Percentiles rank a stretch among this genome's conserved stretches.
These are phyloP conservation scores for Ascomycota sp. DNA, from an alignment of 2,329 filamentous ascomycete species.

Conservation along the genomic window DNA sequence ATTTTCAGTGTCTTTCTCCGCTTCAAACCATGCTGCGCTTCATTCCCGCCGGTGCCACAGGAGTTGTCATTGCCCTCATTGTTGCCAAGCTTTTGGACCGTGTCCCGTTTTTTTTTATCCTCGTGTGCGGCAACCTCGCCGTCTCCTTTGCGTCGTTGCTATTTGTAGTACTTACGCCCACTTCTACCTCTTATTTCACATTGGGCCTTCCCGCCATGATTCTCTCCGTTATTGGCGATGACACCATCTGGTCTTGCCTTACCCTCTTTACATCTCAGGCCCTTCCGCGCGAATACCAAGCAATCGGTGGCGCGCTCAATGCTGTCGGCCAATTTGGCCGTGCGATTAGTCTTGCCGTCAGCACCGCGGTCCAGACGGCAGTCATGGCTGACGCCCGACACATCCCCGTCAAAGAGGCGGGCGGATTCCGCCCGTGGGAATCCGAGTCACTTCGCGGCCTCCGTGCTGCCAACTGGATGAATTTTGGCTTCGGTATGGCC, in stretches of 20 bases:
- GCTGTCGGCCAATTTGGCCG: slow-evolving; percentile 44
- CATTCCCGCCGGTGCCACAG: slow-evolving; percentile 41
- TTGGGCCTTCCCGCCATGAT: slow-evolving; percentile 47
- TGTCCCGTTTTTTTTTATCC: slow-evolving; percentile 36
- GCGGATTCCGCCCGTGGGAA: slow-evolving; percentile 22
- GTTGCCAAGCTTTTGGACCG: slow-evolving; percentile 34
- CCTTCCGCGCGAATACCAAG: slow-evolving; percentile 42
- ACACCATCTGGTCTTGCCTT: slow-evolving; percentile 44
- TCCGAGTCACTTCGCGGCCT: slow-evolving; percentile 24
- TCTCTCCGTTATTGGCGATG: slow-evolving; percentile 42
- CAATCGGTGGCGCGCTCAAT: slow-evolving; percentile 47
- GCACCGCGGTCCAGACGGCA: slow-evolving; percentile 42
- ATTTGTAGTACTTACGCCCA: slow-evolving; percentile 42
- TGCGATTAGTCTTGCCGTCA: slow-evolving; percentile 43
- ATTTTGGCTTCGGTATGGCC: slow-evolving; percentile 24
- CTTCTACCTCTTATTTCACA: slow-evolving; percentile 43
- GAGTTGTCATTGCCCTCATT: slow-evolving; percentile 33
- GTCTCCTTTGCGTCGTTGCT: slow-evolving; percentile 36
- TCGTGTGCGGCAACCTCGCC: slow-evolving; percentile 34
- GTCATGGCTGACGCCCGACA: slow-evolving; percentile 30
- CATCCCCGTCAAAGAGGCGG: slow-evolving; percentile 21
- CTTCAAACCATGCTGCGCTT: slow-evolving; percentile 51
- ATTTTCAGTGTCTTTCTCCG: slow-evolving; percentile 38
- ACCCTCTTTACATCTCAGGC: slow-evolving; percentile 45
- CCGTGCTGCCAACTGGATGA: slow-evolving; percentile 29